Conservation (phyloP, 2,329 filamentous ascomycete species). For the Capronia americana region DNA sequence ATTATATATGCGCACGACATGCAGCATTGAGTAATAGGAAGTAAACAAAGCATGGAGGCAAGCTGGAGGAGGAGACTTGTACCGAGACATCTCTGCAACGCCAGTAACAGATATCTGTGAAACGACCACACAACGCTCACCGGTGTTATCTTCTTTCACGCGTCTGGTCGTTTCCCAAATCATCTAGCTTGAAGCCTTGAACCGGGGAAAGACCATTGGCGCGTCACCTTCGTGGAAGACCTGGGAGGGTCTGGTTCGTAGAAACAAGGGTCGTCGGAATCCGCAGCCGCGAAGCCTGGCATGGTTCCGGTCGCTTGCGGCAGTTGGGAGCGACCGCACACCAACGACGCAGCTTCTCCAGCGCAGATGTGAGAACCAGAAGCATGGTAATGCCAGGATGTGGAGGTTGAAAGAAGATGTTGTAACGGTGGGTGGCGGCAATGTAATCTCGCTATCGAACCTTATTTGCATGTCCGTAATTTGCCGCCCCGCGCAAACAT, state of each 20-base stretch:
- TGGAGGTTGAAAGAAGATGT: not conserved
- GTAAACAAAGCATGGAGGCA: slow-evolving; percentile 27
- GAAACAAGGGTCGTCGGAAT: slow-evolving; percentile 22
- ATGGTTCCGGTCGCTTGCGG: slow-evolving; percentile 5
- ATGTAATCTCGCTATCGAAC: slow-evolving; percentile 38
- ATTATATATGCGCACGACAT: slow-evolving; percentile 33
- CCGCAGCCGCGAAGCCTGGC: not conserved
- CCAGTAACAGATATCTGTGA: slow-evolving; percentile 4
- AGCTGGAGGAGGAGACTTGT: slow-evolving; percentile 13
- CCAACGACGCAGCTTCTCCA: slow-evolving; percentile 12
- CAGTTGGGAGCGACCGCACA: slow-evolving; percentile 22
- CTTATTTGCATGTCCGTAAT: slow-evolving; percentile 32
- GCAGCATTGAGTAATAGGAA: slow-evolving; percentile 24
- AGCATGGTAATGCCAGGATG: slow-evolving; percentile 5
- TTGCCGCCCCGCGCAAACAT: slow-evolving; percentile 28
- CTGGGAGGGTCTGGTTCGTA: slow-evolving; percentile 20
- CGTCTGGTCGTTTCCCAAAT: slow-evolving; percentile 23
- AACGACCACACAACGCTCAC: slow-evolving; percentile 2
- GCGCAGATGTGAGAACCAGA: slow-evolving; percentile 26
- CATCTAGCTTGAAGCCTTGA: slow-evolving; percentile 27
- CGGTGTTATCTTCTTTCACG: slow-evolving; percentile 21
- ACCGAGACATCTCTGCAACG: slow-evolving; percentile 6
- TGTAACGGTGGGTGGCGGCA: slow-evolving; percentile 26
- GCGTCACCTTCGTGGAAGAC: slow-evolving; percentile 33
- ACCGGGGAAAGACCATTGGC: slow-evolving; percentile 26